Base-by-base conservation (phyloP, 2,329 filamentous ascomycete genomes). In the Arachnopeziza araneosa region DNA sequence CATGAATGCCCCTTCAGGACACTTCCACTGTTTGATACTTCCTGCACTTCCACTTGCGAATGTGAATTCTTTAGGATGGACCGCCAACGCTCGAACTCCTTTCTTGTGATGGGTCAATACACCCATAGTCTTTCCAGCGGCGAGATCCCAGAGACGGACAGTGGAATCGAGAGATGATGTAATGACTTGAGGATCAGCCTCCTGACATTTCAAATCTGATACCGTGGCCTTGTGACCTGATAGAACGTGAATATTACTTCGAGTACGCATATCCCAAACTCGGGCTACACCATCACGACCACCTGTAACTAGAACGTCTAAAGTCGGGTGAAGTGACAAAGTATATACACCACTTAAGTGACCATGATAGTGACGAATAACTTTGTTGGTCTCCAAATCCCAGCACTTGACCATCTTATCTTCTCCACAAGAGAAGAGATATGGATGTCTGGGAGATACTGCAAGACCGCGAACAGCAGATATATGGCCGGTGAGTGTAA, bases 361-460 rank as follows among this genome's bases (percentile, higher is more conserved):
- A 21, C 96, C 96, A 74, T 99, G 95, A 74, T 98, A 99, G 76
- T 97, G 92, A 49, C 93, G 85, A 71, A 98, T 97, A 62, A 99
- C 95, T 76, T 97, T 97, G 79, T 99, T 99, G n/a, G 93, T 97
- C 76, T 99, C 95, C 66, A 99, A 78, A 78, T 99, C 95, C 95
- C 95, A 99, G 77, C 95, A 99, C 77, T 99, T 99, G 64, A 99
- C 95, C 93, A 97, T 97, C 79, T 99, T 99, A 75, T 99, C 95
- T 76, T 99, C 95, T 60, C 91, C 96, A 71, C 95, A 99, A 12
- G 92, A 96, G 76, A 99, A 99, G 10, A 99, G 83, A 72, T 99
- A 99, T 0, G 95, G 96, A 76, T 99, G 95, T 53, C 95, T 82
- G 19, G 93, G 90, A 22, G 91, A 96, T 8, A 99, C 91, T 0